These are phyloP conservation scores for Stentor coeruleus DNA, from an alignment of 73 alveolate species.

Conservation along the genomic window DNA sequence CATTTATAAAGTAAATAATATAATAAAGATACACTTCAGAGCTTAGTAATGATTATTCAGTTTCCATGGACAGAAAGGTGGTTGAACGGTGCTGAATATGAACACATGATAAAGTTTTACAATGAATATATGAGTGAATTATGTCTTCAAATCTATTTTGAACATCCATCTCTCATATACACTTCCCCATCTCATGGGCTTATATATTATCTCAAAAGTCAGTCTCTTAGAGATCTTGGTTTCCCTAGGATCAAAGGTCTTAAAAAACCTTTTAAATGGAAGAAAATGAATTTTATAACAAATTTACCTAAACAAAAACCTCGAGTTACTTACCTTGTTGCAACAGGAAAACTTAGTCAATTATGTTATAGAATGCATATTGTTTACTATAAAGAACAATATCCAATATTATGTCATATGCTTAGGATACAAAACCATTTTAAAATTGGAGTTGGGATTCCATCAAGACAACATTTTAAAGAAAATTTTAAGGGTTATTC, in stretches of 20 bases:
- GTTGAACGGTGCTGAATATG: slow-evolving; percentile 67
- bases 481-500: too few species aligned
- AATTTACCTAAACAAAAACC: slow-evolving; percentile 49
- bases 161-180: slow-evolving; percentile 16
- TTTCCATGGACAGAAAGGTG: slow-evolving; percentile 59
- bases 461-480: slow-evolving; percentile 1
- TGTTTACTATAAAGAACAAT: not conserved
- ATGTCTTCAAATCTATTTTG: not conserved
- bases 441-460: not conserved
- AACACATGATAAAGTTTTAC: slow-evolving; percentile 39
- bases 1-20: too few species aligned
- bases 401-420: slow-evolving; percentile 7
- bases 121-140: slow-evolving; percentile 30
- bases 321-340: slow-evolving; percentile 38
- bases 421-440: not conserved
- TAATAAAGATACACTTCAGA: too few species aligned
- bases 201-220: slow-evolving; percentile 49
- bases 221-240: slow-evolving; percentile 63
- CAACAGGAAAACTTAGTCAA: slow-evolving; percentile 22
- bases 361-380: slow-evolving; percentile 19
- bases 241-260: slow-evolving; percentile 42
- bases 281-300: slow-evolving; percentile 47
- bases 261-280: slow-evolving; percentile 40
- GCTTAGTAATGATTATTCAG: slow-evolving; percentile 31
- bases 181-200: slow-evolving; percentile 38